Percentiles rank a stretch among this genome's conserved stretches.
phyloP scores from a whole-genome alignment of 2,329 filamentous ascomycete species.

The Talaromyces sp. region DNA sequence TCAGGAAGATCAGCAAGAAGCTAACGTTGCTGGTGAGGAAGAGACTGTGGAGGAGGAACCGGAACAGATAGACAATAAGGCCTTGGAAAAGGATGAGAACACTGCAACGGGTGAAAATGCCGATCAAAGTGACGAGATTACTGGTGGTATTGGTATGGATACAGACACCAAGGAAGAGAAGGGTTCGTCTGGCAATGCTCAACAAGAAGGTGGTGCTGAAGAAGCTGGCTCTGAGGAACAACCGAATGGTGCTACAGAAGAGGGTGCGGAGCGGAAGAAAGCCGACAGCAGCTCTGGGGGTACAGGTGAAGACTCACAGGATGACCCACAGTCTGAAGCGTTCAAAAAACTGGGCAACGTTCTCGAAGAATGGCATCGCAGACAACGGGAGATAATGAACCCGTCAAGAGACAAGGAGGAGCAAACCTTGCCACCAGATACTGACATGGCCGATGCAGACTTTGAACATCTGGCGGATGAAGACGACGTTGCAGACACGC shows the following conservation, averaged over 20 bases:
- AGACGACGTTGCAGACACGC: conserved; percentile 73
- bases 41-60: conserved; percentile 41
- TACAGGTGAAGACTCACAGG: conserved; percentile 29
- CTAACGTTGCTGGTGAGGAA: conserved; percentile 43
- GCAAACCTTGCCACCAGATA: conserved; percentile 53
- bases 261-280: conserved; percentile 35
- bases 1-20: conserved; percentile 30
- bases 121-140: conserved; percentile 39
- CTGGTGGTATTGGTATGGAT: conserved; percentile 35
- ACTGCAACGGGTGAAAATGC: conserved; percentile 53
- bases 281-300: conserved; percentile 34
- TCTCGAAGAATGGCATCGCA: conserved; percentile 85
- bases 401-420: conserved; percentile 49
- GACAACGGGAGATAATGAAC: conserved; percentile 74
- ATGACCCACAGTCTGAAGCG: conserved; percentile 55
- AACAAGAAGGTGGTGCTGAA: conserved; percentile 40
- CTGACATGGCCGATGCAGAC: conserved; percentile 73
- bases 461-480: conserved; percentile 92
- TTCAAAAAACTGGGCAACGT: conserved; percentile 95
- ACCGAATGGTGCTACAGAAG: conserved; percentile 38
- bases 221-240: conserved; percentile 46
- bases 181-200: conserved; percentile 42
- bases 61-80: conserved; percentile 46
- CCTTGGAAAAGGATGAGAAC: conserved; percentile 44
- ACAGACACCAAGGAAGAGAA: conserved; percentile 39